Percentiles rank a stretch among this genome's conserved stretches.
Conservation (phyloP, 2,329 filamentous ascomycete genomes). For the Rosellinia necatrix region DNA sequence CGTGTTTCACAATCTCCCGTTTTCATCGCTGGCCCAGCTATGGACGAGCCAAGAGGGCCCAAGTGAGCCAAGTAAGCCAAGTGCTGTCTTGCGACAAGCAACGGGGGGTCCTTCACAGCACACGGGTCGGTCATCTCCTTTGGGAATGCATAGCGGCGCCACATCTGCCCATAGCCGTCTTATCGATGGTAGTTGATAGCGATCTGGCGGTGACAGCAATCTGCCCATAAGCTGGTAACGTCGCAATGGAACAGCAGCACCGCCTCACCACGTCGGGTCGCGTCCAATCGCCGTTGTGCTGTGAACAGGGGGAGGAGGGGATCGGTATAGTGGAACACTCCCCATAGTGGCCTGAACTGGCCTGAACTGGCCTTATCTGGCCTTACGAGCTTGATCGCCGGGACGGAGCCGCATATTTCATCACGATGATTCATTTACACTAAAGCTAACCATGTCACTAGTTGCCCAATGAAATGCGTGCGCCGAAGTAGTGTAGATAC, state of each 20-base stretch:
- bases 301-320: conserved; percentile 7
- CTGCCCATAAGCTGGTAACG: conserved; percentile 25
- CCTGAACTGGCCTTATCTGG: neutral
- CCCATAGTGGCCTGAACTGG: neutral
- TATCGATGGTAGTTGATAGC: conserved; percentile 23
- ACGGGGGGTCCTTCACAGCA: conserved; percentile 22
- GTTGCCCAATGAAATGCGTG: neutral
- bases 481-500: neutral
- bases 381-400: conserved; percentile 6
- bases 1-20: conserved; percentile 18
- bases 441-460: too few relatives aligned
- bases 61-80: neutral
- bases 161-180: conserved; percentile 16
- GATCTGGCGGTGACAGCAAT: conserved; percentile 32
- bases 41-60: too few relatives aligned
- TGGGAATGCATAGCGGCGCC: conserved; percentile 17
- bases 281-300: conserved; percentile 16
- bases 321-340: conserved; percentile 3
- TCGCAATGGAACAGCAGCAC: conserved; percentile 26
- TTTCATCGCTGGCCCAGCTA: too few relatives aligned
- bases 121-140: conserved; percentile 30
- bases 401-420: conserved; percentile 2
- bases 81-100: conserved; percentile 1
- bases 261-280: conserved; percentile 21
- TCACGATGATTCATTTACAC: conserved; percentile 19